Percentiles rank a stretch among this genome's conserved stretches.
phyloP scores from a whole-genome alignment of 176 grass and related monocot genomes.

The Eragrostis curvula region DNA sequence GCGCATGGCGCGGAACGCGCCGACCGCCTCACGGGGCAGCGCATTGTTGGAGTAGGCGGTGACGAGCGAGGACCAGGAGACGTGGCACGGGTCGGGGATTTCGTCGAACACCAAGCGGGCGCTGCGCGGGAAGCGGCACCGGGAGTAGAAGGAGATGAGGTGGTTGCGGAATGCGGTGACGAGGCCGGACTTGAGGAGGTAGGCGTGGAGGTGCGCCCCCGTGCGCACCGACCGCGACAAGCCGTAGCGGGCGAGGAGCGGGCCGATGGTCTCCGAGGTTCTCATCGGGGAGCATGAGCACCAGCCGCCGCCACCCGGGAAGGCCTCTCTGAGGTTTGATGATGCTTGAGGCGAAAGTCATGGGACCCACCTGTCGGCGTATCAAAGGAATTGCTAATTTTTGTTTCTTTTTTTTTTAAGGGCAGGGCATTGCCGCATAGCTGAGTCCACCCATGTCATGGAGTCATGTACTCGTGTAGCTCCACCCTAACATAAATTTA shows the following conservation, averaged over 20 bases:
- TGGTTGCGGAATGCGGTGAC: conserved; percentile 56
- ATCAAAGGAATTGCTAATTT: not conserved
- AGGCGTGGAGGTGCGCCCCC: conserved; percentile 60
- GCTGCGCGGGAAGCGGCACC: conserved; percentile 46
- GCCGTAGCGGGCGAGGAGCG: conserved; percentile 42
- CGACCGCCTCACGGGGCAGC: conserved; percentile 55
- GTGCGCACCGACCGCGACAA: conserved; percentile 36
- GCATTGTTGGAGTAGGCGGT: conserved; percentile 70
- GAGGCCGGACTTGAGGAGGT: conserved; percentile 64
- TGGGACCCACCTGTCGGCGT: conserved; percentile 3
- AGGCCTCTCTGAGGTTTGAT: not conserved
- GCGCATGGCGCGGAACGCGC: conserved; percentile 60
- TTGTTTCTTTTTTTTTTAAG: not conserved
- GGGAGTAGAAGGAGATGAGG: conserved; percentile 64
- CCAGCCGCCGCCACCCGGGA: not conserved
- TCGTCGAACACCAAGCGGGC: conserved; percentile 86
- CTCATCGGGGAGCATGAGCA: conserved; percentile 36
- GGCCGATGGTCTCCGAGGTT: conserved; percentile 32
- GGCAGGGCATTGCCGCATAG: no score
- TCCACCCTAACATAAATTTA: no score
- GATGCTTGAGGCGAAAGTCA: not conserved
- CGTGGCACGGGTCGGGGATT: conserved; percentile 60
- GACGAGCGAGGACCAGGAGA: conserved; percentile 85
- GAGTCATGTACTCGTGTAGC: no score
- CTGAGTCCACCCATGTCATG: no score